A percentile compares a stretch with the other conserved stretches of the same genome.
phyloP scores from a whole-genome alignment of 768 basidiomycete species.

The Chlorophyllum brunneum region DNA sequence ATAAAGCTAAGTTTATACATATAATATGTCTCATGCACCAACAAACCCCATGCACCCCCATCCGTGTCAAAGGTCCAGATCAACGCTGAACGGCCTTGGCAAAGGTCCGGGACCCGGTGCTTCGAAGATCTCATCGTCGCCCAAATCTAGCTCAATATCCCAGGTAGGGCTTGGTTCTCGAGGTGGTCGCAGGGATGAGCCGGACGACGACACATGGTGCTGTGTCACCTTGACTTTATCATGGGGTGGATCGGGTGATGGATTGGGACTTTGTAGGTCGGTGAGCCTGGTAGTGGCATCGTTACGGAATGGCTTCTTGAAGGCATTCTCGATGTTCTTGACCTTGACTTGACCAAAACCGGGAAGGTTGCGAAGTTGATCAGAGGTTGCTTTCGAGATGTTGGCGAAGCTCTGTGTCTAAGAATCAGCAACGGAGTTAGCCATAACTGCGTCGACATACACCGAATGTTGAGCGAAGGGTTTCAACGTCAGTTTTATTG shows the following conservation, averaged over 20 bases:
- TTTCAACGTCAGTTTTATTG: slow-evolving; percentile 97
- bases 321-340: slow-evolving; percentile 84
- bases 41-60: too few relatives aligned
- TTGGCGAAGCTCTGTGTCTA: slow-evolving; percentile 73
- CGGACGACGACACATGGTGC: neutral
- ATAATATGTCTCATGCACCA: too few relatives aligned
- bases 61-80: slow-evolving; percentile 38
- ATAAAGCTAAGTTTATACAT: too few relatives aligned
- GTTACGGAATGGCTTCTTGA: slow-evolving; percentile 84
- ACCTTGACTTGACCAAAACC: slow-evolving; percentile 96
- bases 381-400: slow-evolving; percentile 68
- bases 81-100: slow-evolving; percentile 34
- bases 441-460: slow-evolving; percentile 43
- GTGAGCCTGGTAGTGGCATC: slow-evolving; percentile 46
- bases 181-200: slow-evolving; percentile 12
- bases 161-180: slow-evolving; percentile 59
- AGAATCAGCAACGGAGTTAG: slow-evolving; percentile 6
- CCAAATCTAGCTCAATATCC: slow-evolving; percentile 67
- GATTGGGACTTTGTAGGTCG: slow-evolving; percentile 13
- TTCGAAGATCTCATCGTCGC: slow-evolving; percentile 17
- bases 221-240: neutral
- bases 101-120: neutral
- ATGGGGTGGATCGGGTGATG: neutral
- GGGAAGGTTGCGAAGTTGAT: slow-evolving; percentile 78
- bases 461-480: slow-evolving; percentile 86